These are phyloP conservation scores for Schizopora paradoxa DNA, from an alignment of 1,284 basidiomycete species.

Conservation along the genomic window DNA sequence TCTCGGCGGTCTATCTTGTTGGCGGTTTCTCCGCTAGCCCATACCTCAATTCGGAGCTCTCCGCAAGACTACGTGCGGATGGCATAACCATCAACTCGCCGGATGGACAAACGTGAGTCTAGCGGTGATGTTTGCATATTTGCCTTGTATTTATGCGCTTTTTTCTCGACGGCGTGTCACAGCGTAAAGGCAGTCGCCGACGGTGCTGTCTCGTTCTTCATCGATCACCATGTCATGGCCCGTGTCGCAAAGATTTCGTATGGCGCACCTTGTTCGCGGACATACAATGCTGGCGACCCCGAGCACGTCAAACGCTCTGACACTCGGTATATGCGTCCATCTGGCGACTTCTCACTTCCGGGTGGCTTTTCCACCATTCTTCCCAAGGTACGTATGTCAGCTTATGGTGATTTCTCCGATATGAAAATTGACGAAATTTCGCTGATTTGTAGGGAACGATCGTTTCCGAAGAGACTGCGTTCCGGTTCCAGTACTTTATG, in stretches of 20 bases:
- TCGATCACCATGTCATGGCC: neutral
- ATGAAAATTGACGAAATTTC: too few species aligned
- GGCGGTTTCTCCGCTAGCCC: constrained; percentile 75
- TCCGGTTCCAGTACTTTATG: neutral
- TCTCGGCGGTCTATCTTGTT: constrained; percentile 68
- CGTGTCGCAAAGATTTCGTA: constrained; percentile 42
- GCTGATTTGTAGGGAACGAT: constrained; percentile 1
- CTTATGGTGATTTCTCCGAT: too few species aligned
- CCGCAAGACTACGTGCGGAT: neutral
- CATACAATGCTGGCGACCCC: neutral
- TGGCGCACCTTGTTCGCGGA: neutral
- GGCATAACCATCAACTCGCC: neutral
- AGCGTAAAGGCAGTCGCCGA: constrained; percentile 49
- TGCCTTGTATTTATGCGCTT: neutral
- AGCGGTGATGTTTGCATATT: constrained; percentile 11
- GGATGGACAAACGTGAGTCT: neutral
- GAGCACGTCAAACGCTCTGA: neutral
- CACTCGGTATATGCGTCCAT: neutral
- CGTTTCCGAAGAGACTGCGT: constrained; percentile 4
- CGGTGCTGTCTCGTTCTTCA: constrained; percentile 30
- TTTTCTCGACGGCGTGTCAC: constrained; percentile 37
- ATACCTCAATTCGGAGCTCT: constrained; percentile 39
- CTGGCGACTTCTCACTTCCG: neutral
- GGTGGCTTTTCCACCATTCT: neutral
- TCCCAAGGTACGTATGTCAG: too few species aligned